Percentiles rank a stretch among this genome's conserved stretches.
Conservation (phyloP, 2,329 filamentous ascomycete genomes). For the Endoconidiophora laricicola region DNA sequence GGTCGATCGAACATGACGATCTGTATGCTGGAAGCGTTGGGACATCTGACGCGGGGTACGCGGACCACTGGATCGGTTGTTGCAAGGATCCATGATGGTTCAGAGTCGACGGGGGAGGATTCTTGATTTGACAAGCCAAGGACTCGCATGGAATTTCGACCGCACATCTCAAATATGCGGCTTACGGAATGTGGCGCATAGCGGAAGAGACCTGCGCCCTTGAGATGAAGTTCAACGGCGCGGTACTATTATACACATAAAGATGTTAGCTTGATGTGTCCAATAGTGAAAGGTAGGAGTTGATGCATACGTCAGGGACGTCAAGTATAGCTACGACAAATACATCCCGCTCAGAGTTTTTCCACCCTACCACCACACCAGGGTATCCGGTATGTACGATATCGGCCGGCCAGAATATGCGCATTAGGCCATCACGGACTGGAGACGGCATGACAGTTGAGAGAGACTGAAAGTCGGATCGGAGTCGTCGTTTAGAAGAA, state of each 20-base stretch:
- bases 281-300: background rate
- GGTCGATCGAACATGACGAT: constrained; percentile 81
- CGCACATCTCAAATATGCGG: constrained; percentile 72
- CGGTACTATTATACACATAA: constrained; percentile 33
- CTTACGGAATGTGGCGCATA: constrained; percentile 64
- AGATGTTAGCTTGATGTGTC: constrained; percentile 12
- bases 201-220: constrained; percentile 66
- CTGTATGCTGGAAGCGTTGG: constrained; percentile 58
- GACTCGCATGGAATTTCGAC: constrained; percentile 66
- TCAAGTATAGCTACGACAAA: constrained; percentile 81
- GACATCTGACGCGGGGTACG: constrained; percentile 59
- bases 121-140: constrained; percentile 63
- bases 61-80: constrained; percentile 32
- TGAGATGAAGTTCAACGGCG: constrained; percentile 76
- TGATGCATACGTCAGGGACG: constrained; percentile 60
- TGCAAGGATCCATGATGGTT: constrained; percentile 53
- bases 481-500: constrained; percentile 41
- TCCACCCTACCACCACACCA: constrained; percentile 87
- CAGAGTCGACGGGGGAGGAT: constrained; percentile 34
- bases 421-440: constrained; percentile 77
- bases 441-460: constrained; percentile 37
- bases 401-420: constrained; percentile 96
- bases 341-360: constrained; percentile 78
- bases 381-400: constrained; percentile 52
- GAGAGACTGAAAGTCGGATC: constrained; percentile 14